Evolutionary conservation across 768 basidiomycete species (phyloP).

Genomic region (Mycena olivaceomarginata): DNA sequence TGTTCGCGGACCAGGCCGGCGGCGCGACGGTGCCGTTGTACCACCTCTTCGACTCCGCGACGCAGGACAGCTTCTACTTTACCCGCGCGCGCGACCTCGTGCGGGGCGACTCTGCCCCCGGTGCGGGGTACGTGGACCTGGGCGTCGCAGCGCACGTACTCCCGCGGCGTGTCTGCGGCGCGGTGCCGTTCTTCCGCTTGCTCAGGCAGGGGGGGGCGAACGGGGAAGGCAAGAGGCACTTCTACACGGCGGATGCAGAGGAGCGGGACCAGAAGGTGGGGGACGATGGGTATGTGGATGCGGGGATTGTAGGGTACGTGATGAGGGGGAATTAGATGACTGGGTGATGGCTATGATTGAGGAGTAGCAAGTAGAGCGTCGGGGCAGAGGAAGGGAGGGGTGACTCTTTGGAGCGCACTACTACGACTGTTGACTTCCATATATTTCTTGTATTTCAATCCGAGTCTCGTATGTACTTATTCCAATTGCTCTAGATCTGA

Average conservation of each 20-base stretch:
- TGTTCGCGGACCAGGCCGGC: neutral
- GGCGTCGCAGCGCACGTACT: slow-evolving; percentile 28
- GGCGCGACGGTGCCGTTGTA: slow-evolving; percentile 29
- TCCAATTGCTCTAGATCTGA: no score
- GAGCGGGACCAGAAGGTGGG: neutral
- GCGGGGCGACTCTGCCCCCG: neutral
- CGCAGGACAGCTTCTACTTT: slow-evolving; percentile 20
- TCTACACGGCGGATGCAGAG: slow-evolving; percentile 22
- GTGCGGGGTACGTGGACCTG: neutral
- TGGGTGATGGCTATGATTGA: no score
- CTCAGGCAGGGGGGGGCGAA: neutral
- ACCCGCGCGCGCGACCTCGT: slow-evolving; percentile 28
- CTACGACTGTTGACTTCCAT: no score
- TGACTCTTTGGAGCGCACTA: no score
- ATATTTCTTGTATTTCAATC: no score
- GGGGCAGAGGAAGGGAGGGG: no score
- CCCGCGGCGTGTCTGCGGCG: slow-evolving; percentile 25
- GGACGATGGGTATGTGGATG: neutral
- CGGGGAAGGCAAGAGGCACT: neutral
- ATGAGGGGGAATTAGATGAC: neutral
- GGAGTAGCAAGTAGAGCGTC: no score
- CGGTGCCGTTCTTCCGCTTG: slow-evolving; percentile 31
- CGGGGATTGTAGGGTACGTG: neutral
- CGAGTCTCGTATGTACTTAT: no score
- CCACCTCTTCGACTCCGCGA: slow-evolving; percentile 21